A percentile compares a stretch with the other conserved stretches of the same genome.
Evolutionary conservation across 2,329 filamentous ascomycete species (phyloP).

Genomic region (Epichloe bromicola): DNA sequence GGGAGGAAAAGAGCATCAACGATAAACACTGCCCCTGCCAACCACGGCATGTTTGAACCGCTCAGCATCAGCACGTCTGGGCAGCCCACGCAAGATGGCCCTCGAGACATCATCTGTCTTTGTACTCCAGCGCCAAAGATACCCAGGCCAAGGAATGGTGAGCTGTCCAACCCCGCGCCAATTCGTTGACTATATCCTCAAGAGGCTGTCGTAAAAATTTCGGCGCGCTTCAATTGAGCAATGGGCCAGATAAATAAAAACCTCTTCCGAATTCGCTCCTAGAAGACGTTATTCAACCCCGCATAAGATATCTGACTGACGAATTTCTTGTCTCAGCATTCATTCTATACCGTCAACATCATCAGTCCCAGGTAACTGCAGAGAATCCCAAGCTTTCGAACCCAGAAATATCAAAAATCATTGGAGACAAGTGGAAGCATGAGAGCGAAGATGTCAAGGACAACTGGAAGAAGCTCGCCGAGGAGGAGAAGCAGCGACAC

Average conservation of each 20-base stretch:
- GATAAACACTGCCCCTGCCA: slow-evolving; percentile 32
- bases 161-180: slow-evolving; percentile 14
- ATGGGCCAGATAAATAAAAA: background rate
- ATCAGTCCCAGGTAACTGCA: slow-evolving; percentile 69
- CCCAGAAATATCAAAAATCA: slow-evolving; percentile 94
- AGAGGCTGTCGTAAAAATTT: background rate
- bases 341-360: slow-evolving; percentile 90
- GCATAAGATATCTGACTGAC: slow-evolving; percentile 12
- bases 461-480: slow-evolving; percentile 79
- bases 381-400: slow-evolving; percentile 84
- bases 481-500: slow-evolving; percentile 86
- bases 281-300: background rate
- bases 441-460: slow-evolving; percentile 63
- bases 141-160: slow-evolving; percentile 46
- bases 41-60: slow-evolving; percentile 20
- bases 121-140: slow-evolving; percentile 45
- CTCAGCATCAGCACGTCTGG: slow-evolving; percentile 16
- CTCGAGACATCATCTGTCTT: slow-evolving; percentile 37
- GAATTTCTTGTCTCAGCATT: slow-evolving; percentile 51
- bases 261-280: background rate
- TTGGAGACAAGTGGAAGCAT: slow-evolving; percentile 81
- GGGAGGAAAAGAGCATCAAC: slow-evolving; percentile 32
- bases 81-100: slow-evolving; percentile 17
- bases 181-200: background rate
- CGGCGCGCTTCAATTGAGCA: background rate